Percentiles rank a stretch among this genome's conserved stretches.
Evolutionary conservation across 2,329 filamentous ascomycete genomes (phyloP).

Genomic region (Raffaelea deltoideospora): DNA sequence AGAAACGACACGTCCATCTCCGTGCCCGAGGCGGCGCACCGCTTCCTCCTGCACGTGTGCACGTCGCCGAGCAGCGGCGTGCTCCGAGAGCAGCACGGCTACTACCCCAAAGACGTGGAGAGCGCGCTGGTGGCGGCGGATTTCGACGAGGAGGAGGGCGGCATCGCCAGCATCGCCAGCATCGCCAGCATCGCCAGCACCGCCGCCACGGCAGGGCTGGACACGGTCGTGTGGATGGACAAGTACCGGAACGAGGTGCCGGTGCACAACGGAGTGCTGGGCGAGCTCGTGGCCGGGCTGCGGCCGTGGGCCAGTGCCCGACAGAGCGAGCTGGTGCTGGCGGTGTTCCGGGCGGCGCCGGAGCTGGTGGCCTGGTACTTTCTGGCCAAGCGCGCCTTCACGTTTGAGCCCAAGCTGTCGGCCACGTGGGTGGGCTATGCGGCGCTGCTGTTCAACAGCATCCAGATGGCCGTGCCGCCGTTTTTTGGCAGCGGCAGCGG

Average conservation of each 20-base stretch:
- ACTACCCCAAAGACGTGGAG: conserved; percentile 62
- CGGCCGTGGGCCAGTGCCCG: conserved; percentile 69
- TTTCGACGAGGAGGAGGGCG: conserved; percentile 23
- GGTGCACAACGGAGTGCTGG: conserved; percentile 65
- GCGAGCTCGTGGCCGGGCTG: conserved; percentile 63
- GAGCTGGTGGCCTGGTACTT: conserved; percentile 87
- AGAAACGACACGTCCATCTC: conserved; percentile 19
- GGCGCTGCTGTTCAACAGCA: conserved; percentile 68
- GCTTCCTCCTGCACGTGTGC: conserved; percentile 61
- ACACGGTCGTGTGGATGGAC: conserved; percentile 55
- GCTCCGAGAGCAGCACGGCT: conserved; percentile 61
- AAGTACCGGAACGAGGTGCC: conserved; percentile 51
- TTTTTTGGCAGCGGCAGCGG: conserved; percentile 54
- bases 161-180: conserved; percentile 11
- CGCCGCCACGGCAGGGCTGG: conserved; percentile 36
- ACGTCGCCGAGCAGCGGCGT: conserved; percentile 60
- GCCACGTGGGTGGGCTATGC: conserved; percentile 93
- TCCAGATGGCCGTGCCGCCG: conserved; percentile 57
- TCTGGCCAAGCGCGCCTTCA: conserved; percentile 60
- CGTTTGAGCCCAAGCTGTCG: conserved; percentile 81
- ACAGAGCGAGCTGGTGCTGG: conserved; percentile 67
- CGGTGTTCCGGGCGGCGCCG: conserved; percentile 67
- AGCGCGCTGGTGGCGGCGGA: too few species aligned
- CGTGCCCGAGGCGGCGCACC: conserved; percentile 56
- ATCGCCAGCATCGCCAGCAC: too few species aligned